A percentile compares a stretch with the other conserved stretches of the same genome.
Conservation (phyloP, 2,329 filamentous ascomycete species). For the Waltergamsia citrina region DNA sequence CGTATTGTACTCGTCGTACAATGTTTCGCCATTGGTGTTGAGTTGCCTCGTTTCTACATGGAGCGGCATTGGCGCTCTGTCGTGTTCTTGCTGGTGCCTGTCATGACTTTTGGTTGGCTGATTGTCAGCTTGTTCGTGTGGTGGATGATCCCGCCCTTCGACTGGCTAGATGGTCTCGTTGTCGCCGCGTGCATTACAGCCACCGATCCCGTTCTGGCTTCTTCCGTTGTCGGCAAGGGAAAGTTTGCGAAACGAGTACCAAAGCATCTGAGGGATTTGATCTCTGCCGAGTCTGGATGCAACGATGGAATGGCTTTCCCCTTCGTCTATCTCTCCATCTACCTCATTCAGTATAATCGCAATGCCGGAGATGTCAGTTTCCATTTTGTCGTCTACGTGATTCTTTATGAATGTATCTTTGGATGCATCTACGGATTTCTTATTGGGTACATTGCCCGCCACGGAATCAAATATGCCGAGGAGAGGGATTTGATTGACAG, state of each 20-base stretch:
- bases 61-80: conserved; percentile 96
- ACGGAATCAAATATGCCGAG: conserved; percentile 83
- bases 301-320: conserved; percentile 99
- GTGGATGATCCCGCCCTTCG: conserved; percentile 73
- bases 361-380: conserved; percentile 60
- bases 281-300: conserved; percentile 95
- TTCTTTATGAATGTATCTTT: conserved; percentile 94
- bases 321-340: conserved; percentile 87
- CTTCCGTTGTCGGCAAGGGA: conserved; percentile 95
- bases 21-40: conserved; percentile 86
- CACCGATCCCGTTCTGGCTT: conserved; percentile 92
- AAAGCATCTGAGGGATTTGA: conserved; percentile 89
- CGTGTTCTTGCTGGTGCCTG: conserved; percentile 74
- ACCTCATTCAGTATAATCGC: conserved; percentile 74
- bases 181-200: conserved; percentile 92
- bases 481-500: conserved; percentile 79
- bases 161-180: conserved; percentile 83
- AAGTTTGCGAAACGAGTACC: conserved; percentile 97
- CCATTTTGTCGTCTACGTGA: conserved; percentile 82
- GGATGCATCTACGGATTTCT: conserved; percentile 81
- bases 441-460: conserved; percentile 82
- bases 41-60: conserved; percentile 92
- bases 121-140: conserved; percentile 89
- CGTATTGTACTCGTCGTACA: conserved; percentile 85
- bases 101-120: conserved; percentile 97